These are phyloP conservation scores for Cladosporium cucumerinum DNA, from an alignment of 2,329 filamentous ascomycete species.

Conservation along the genomic window DNA sequence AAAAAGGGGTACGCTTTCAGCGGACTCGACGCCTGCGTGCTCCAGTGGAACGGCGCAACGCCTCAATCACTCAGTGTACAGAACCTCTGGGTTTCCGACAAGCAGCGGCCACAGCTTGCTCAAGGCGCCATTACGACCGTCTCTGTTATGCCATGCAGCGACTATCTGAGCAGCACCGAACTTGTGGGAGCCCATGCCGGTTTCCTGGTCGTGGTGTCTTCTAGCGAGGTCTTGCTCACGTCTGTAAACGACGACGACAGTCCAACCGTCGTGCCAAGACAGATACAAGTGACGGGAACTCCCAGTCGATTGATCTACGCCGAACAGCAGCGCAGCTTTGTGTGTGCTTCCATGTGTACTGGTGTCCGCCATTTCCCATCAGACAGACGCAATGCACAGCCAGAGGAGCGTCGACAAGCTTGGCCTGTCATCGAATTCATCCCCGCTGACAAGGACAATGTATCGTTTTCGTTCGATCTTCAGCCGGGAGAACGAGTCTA, in stretches of 20 bases:
- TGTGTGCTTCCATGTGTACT: constrained; percentile 45
- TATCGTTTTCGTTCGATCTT: constrained; percentile 40
- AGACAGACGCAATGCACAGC: constrained; percentile 23
- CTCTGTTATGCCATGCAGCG: constrained; percentile 24
- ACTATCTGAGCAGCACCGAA: constrained; percentile 20
- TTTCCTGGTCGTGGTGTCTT: constrained; percentile 25
- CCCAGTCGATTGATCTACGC: constrained; percentile 32
- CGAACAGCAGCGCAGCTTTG: constrained; percentile 39
- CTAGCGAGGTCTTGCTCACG: constrained; percentile 24
- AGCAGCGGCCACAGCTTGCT: constrained; percentile 24
- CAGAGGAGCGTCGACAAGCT: constrained; percentile 36
- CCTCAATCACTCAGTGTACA: constrained; percentile 20
- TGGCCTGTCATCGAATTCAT: constrained; percentile 48
- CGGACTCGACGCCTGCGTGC: constrained; percentile 25
- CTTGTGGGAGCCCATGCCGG: constrained; percentile 19
- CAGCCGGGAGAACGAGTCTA: constrained; percentile 58
- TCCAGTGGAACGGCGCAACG: constrained; percentile 24
- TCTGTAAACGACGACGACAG: constrained; percentile 18
- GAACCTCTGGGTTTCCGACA: constrained; percentile 32
- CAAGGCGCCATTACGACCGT: constrained; percentile 26
- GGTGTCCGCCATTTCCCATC: constrained; percentile 30
- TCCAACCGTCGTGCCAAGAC: constrained; percentile 28
- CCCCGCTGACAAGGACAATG: constrained; percentile 19
- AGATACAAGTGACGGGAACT: constrained; percentile 29
- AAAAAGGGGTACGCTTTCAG: constrained; percentile 26